Evolutionary conservation across 2,329 filamentous ascomycete species (phyloP), one percentile per base, ranked within the genome.

Genomic region (Trichoderma asperellum): DNA sequence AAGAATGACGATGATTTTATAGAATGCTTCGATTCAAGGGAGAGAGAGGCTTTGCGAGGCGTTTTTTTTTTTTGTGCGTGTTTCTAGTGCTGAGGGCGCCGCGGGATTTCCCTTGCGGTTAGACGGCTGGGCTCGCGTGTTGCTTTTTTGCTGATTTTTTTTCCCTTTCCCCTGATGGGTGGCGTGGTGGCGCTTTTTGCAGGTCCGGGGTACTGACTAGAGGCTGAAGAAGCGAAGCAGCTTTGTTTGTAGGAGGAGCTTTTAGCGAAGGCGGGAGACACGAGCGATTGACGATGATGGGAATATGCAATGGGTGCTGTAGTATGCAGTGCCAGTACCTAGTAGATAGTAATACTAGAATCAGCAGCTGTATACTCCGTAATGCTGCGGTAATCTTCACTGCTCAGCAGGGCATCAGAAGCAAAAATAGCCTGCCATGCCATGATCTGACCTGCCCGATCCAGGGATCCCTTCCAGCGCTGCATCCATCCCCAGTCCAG

Each of bases 141-240:
- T 8, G 37, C 34, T 35, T 43, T 43, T 21, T 32, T 62, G 62
- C 62, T 65, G 62, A 24, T 11, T 66, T 24, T 34, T 24, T 24
- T 24, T 24, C 24, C 24, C 24, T 24, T 35, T 34, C 63, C 63
- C 63, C 52, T 58, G 63, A 66, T 66, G 29, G 27, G 63, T 66
- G 53, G 63, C 63, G 63, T 58, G 53, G 63, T 66, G 63, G 63
- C 63, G 63, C 40, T 43, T 16, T 37, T 32, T 59, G 34, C 21
- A 49, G 47, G 47, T 49, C 47, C 47, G 47, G 63, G 63, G 63
- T 43, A 43, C 40, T 43, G 40, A 43, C 40, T 43, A 43, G 37
- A 35, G 61, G 52, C 24, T 34, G 34, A 35, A 37, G 37, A 35
- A 60, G 37, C 53, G 8, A 27, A 11, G 53, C 32, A 32, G 32